These are phyloP conservation scores for Rhodamnia argentea DNA, from an alignment of 345 rosid species.

Conservation along the genomic window DNA sequence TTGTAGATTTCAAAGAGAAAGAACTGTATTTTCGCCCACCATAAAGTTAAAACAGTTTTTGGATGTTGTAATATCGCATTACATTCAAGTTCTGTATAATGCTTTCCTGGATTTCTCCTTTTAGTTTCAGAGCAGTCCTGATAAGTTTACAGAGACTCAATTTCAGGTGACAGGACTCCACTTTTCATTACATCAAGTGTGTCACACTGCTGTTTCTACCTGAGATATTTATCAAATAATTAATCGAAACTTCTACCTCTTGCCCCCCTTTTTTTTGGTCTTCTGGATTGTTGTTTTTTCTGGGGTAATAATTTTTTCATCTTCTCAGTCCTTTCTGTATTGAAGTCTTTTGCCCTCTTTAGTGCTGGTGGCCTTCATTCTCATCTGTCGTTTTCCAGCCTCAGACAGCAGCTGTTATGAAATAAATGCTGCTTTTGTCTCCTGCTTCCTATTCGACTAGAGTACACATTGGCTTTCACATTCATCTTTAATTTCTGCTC, in stretches of 20 bases:
- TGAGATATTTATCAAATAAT: neutral
- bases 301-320: neutral
- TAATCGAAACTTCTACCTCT: neutral
- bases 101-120: neutral
- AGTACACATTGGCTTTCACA: neutral
- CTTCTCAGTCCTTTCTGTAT: neutral
- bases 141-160: neutral
- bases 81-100: neutral
- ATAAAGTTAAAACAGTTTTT: neutral
- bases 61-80: neutral
- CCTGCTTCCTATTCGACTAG: neutral
- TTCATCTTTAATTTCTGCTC: neutral
- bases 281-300: neutral
- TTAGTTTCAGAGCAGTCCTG: neutral
- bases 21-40: neutral
- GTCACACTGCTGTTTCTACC: neutral
- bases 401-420: neutral
- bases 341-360: neutral
- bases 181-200: neutral
- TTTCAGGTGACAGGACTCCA: neutral
- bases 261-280: neutral
- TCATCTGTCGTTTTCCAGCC: neutral
- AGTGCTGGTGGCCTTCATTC: neutral
- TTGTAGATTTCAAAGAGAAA: neutral
- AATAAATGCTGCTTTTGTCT: neutral